Evolutionary conservation across 2,329 filamentous ascomycete species (phyloP).

Genomic region (Aspergillus thermomutatus): DNA sequence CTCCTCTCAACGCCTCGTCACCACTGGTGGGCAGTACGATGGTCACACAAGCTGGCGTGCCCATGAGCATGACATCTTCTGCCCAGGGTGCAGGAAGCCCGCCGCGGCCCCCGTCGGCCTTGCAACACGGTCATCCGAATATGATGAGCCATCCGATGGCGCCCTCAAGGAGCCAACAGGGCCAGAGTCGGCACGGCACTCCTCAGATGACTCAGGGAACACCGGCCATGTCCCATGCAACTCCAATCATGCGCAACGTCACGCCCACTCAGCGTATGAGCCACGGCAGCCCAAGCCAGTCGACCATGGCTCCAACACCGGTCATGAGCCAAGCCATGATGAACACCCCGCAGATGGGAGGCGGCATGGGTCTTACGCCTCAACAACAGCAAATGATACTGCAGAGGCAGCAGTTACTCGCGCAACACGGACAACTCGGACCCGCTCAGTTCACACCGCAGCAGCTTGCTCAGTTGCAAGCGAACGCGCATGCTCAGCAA

Average conservation of each 20-base stretch:
- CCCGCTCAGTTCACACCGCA: slow-evolving; percentile 38
- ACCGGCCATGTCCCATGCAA: slow-evolving; percentile 45
- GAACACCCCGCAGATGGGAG: slow-evolving; percentile 37
- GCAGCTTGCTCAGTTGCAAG: slow-evolving; percentile 41
- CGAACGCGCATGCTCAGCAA: slow-evolving; percentile 45
- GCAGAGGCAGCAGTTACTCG: slow-evolving; percentile 38
- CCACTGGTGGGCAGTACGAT: slow-evolving; percentile 41
- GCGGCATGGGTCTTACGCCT: slow-evolving; percentile 34
- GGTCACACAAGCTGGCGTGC: slow-evolving; percentile 37
- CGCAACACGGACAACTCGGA: slow-evolving; percentile 35
- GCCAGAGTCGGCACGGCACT: slow-evolving; percentile 46
- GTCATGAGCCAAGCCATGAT: slow-evolving; percentile 45
- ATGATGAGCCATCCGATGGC: slow-evolving; percentile 46
- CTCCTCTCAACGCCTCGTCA: slow-evolving; percentile 45
- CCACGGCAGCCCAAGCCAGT: slow-evolving; percentile 44
- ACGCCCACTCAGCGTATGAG: slow-evolving; percentile 46
- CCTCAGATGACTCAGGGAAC: slow-evolving; percentile 48
- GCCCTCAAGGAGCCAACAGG: slow-evolving; percentile 44
- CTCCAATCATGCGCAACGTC: slow-evolving; percentile 46
- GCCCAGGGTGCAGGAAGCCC: slow-evolving; percentile 47
- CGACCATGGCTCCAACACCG: slow-evolving; percentile 42
- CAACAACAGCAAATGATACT: slow-evolving; percentile 41
- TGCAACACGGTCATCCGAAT: slow-evolving; percentile 47
- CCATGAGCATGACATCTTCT: slow-evolving; percentile 45
- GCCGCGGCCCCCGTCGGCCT: slow-evolving; percentile 41